phyloP scores from a whole-genome alignment of 2,329 filamentous ascomycete genomes.

The Fusarium burgessii region DNA sequence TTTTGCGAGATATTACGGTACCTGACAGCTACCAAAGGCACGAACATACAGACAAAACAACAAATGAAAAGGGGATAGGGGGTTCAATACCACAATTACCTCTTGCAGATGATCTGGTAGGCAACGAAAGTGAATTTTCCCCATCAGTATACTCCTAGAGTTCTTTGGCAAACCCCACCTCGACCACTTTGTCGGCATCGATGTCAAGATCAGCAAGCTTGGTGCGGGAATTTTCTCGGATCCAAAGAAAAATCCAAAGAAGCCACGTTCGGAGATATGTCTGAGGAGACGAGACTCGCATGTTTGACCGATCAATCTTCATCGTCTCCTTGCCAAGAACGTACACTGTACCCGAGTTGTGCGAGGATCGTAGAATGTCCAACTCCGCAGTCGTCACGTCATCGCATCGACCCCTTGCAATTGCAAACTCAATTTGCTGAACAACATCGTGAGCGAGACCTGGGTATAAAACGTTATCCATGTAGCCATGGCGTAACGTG shows the following conservation, averaged over 20 bases:
- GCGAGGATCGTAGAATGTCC: neutral
- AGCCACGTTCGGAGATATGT: neutral
- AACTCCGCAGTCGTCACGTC: neutral
- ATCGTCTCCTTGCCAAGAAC: neutral
- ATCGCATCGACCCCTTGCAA: neutral
- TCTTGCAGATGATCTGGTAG: no score
- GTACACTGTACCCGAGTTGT: neutral
- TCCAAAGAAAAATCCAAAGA: neutral
- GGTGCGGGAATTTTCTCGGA: neutral
- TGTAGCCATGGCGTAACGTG: neutral
- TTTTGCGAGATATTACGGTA: no score
- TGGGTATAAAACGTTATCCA: neutral
- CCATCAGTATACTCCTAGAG: no score
- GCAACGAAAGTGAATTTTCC: no score
- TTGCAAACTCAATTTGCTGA: neutral
- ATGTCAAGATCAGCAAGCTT: no score
- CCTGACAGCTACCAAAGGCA: no score
- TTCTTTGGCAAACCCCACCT: no score
- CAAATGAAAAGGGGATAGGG: no score
- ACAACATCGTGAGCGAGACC: neutral
- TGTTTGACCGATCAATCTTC: neutral
- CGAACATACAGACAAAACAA: no score
- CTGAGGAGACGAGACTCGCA: neutral
- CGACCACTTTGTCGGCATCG: no score
- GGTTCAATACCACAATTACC: no score